Conservation (phyloP, 148 eudicot species). For the Chenopodium berlandieri region DNA sequence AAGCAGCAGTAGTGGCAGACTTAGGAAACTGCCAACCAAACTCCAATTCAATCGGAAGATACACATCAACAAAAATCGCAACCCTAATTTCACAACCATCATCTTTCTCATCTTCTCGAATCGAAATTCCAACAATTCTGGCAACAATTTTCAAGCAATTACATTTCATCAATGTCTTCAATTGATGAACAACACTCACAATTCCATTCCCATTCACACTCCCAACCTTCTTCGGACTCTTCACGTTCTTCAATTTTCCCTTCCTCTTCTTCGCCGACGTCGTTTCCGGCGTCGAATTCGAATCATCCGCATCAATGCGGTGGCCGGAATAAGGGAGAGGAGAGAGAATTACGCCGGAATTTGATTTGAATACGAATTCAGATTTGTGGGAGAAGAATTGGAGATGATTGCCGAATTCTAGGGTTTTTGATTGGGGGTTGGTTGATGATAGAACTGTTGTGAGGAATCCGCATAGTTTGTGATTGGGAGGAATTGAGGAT, state of each 20-base stretch:
- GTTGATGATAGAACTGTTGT: conserved; percentile 35
- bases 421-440: conserved; percentile 21
- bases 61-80: conserved; percentile 74
- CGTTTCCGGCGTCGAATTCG: not conserved
- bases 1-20: conserved; percentile 51
- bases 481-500: conserved; percentile 34
- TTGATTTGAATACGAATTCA: conserved; percentile 36
- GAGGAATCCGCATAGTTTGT: conserved; percentile 75
- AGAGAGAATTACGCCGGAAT: conserved; percentile 34
- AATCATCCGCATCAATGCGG: not conserved
- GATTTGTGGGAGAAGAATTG: conserved; percentile 31
- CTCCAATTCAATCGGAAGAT: conserved; percentile 60
- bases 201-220: conserved; percentile 42
- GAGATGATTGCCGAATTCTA: conserved; percentile 37
- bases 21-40: conserved; percentile 84
- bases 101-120: conserved; percentile 4
- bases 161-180: conserved; percentile 42
- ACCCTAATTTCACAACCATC: conserved; percentile 38
- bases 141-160: conserved; percentile 52
- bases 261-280: conserved; percentile 20
- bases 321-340: conserved; percentile 15
- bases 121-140: conserved; percentile 33
- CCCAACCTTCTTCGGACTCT: conserved; percentile 28
- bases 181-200: conserved; percentile 62
- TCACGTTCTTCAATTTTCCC: conserved; percentile 28